Percentiles rank a stretch among this genome's conserved stretches.
Conservation (phyloP, 164 flowering plant genomes). For the Cinnamomum micranthum region DNA sequence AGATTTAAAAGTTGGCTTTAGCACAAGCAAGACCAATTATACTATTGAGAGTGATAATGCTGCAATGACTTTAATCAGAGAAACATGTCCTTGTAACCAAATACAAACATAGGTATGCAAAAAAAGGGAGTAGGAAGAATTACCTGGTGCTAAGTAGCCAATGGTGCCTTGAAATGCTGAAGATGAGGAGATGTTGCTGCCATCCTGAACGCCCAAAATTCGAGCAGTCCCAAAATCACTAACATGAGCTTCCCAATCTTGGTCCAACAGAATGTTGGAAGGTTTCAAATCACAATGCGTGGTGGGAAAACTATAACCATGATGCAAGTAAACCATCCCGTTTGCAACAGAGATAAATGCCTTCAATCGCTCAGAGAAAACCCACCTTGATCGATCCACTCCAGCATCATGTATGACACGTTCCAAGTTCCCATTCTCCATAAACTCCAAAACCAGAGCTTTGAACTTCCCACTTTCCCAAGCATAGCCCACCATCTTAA, state of each 20-base stretch:
- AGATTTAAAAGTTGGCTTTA: too few species aligned
- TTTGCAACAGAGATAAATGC: conserved; percentile 49
- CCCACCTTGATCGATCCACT: conserved; percentile 41
- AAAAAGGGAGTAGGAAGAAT: neutral
- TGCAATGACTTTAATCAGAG: too few species aligned
- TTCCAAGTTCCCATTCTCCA: conserved; percentile 83
- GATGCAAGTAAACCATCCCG: conserved; percentile 69
- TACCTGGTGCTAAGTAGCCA: conserved; percentile 96
- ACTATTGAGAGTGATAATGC: neutral
- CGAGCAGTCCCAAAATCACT: conserved; percentile 92
- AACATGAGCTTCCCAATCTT: conserved; percentile 61
- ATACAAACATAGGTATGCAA: too few species aligned
- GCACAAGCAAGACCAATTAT: neutral
- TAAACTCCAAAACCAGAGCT: conserved; percentile 68
- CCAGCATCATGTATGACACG: conserved; percentile 45
- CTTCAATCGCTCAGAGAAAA: conserved; percentile 46
- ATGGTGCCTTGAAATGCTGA: conserved; percentile 81
- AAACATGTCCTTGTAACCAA: too few species aligned
- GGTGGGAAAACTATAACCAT: conserved; percentile 59
- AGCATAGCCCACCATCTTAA: conserved; percentile 71
- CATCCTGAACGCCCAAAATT: conserved; percentile 58
- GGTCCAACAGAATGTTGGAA: conserved; percentile 69
- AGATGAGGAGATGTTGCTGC: conserved; percentile 36
- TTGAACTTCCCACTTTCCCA: conserved; percentile 75
- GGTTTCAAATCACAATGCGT: conserved; percentile 88